Percentiles rank a stretch among this genome's conserved stretches.
Evolutionary conservation across 228 moss, liverwort and hornwort genomes (phyloP).

Genomic region (Sphagnum magellanicum): DNA sequence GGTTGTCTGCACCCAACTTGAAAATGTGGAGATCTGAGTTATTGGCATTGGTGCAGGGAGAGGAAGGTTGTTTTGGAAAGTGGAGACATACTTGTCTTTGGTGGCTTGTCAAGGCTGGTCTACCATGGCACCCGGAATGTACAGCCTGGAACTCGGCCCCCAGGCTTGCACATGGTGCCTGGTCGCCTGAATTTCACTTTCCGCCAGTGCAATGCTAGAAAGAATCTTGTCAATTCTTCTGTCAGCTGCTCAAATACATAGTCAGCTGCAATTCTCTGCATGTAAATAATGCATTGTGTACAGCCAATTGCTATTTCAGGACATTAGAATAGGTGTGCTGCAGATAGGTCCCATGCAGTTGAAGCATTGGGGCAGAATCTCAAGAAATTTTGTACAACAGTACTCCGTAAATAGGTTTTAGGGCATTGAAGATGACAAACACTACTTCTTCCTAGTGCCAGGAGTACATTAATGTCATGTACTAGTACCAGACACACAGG

Average conservation of each 20-base stretch:
- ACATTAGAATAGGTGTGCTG: background rate
- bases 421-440: no score
- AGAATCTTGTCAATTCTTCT: slow-evolving; percentile 7
- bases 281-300: background rate
- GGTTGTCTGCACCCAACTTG: no score
- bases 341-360: background rate
- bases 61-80: slow-evolving; percentile 56
- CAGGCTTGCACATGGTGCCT: slow-evolving; percentile 77
- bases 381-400: background rate
- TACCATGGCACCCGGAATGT: slow-evolving; percentile 83
- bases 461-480: no score
- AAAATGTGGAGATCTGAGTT: no score
- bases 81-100: slow-evolving; percentile 80
- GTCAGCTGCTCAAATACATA: background rate
- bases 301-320: background rate
- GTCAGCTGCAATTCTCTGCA: background rate
- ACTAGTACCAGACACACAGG: background rate
- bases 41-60: slow-evolving; percentile 35
- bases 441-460: no score
- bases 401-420: no score
- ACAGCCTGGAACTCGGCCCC: slow-evolving; percentile 78
- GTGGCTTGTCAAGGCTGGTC: slow-evolving; percentile 76
- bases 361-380: background rate
- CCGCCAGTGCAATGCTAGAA: slow-evolving; percentile 50
- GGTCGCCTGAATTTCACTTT: slow-evolving; percentile 93